These are phyloP conservation scores for Cucurbita maxima DNA, from an alignment of 306 rosid genomes.

Conservation along the genomic window DNA sequence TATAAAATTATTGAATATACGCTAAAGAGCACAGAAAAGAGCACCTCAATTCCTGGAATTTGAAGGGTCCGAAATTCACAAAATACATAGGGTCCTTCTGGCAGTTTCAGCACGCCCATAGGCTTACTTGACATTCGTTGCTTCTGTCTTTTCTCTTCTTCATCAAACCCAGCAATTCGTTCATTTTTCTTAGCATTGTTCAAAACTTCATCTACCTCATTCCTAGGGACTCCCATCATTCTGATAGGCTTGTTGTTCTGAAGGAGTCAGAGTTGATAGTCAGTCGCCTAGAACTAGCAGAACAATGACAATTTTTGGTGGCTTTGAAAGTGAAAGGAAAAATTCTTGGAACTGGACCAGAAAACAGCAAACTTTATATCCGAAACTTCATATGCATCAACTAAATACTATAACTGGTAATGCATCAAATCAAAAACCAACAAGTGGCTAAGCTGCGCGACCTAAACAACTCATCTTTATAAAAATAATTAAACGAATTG, in stretches of 20 bases:
- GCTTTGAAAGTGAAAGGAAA: too few species aligned
- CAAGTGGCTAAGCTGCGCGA: neutral
- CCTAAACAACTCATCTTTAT: neutral
- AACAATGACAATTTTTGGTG: neutral
- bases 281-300: neutral
- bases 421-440: neutral
- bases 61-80: slow-evolving; percentile 62
- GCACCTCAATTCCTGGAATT: slow-evolving; percentile 79
- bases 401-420: neutral
- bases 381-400: neutral
- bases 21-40: neutral
- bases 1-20: neutral
- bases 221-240: slow-evolving; percentile 79
- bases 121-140: slow-evolving; percentile 51
- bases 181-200: slow-evolving; percentile 43
- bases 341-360: too few species aligned
- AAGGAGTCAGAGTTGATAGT: slow-evolving; percentile 3
- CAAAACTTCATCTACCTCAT: slow-evolving; percentile 73
- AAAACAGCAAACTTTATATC: neutral
- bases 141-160: slow-evolving; percentile 72
- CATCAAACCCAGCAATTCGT: slow-evolving; percentile 84
- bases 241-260: slow-evolving; percentile 61
- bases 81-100: slow-evolving; percentile 79
- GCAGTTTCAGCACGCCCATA: slow-evolving; percentile 39
- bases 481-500: neutral